Evolutionary conservation across 1,284 basidiomycete species (phyloP).

Genomic region (Thecaphora frezii): DNA sequence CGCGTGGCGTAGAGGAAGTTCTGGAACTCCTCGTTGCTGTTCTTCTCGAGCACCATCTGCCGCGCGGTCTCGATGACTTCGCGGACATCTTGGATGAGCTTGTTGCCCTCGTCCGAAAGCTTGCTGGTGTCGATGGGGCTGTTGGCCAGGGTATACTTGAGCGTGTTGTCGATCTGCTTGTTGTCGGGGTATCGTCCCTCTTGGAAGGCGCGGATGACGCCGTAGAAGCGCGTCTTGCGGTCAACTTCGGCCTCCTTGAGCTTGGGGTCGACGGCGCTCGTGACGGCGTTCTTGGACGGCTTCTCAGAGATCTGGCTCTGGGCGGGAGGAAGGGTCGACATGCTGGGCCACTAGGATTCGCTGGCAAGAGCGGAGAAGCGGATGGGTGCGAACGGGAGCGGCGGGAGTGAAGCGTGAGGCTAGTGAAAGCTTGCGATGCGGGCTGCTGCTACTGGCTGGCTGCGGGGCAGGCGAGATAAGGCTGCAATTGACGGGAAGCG

Average conservation of each 20-base stretch:
- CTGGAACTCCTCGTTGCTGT: conserved; percentile 51
- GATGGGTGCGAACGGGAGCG: neutral
- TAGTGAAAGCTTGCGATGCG: neutral
- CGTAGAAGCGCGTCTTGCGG: conserved; percentile 51
- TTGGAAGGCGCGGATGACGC: conserved; percentile 53
- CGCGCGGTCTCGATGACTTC: conserved; percentile 42
- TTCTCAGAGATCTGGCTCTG: conserved; percentile 35
- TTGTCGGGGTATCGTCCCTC: conserved; percentile 55
- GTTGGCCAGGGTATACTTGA: conserved; percentile 43
- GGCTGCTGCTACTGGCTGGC: too few species aligned
- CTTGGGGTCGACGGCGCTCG: conserved; percentile 22
- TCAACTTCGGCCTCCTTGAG: conserved; percentile 45
- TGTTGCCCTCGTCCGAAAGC: conserved; percentile 48
- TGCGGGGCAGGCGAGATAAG: too few species aligned
- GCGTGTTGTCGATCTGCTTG: conserved; percentile 49
- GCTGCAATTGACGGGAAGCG: too few species aligned
- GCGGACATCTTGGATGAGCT: conserved; percentile 50
- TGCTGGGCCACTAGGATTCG: too few species aligned
- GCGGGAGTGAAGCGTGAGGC: neutral
- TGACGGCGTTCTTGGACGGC: conserved; percentile 33
- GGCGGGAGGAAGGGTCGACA: conserved; percentile 26
- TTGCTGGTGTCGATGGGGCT: conserved; percentile 46
- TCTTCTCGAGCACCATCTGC: conserved; percentile 52
- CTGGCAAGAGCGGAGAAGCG: neutral
- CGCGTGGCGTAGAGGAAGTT: conserved; percentile 51